Conservation (phyloP, 148 eudicot species). For the Hydrangea macrophylla region DNA sequence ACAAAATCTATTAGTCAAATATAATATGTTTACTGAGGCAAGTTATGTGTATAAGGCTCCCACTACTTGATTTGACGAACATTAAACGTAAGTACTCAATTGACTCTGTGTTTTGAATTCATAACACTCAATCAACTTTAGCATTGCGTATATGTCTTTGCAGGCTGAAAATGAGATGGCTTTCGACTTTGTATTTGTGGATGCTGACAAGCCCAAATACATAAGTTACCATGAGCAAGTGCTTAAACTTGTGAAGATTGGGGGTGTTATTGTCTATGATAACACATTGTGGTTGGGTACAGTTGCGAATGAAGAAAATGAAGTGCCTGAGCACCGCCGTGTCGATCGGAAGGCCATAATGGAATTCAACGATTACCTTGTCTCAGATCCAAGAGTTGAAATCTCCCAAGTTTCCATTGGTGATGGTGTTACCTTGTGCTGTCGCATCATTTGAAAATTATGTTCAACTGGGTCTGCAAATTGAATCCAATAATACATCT, state of each 20-base stretch:
- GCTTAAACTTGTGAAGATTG: conserved; percentile 2
- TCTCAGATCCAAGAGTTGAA: not conserved
- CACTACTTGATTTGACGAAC: no score
- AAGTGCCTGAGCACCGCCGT: not conserved
- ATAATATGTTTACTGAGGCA: no score
- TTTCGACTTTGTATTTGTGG: not conserved
- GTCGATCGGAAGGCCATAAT: not conserved
- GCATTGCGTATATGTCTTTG: not conserved
- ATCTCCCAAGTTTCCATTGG: conserved; percentile 5
- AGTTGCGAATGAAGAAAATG: not conserved
- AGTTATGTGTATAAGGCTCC: no score
- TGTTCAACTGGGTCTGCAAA: no score
- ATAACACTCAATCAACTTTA: not conserved
- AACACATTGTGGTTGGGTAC: conserved; percentile 12
- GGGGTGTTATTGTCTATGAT: conserved; percentile 14
- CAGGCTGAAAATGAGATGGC: not conserved
- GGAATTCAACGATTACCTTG: not conserved
- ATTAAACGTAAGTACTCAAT: no score
- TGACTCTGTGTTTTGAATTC: no score
- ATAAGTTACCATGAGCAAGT: conserved; percentile 10
- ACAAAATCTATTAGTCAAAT: no score
- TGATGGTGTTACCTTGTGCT: conserved; percentile 2
- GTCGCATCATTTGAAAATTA: not conserved
- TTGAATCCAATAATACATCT: no score
- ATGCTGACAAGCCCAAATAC: conserved; percentile 12